These are phyloP conservation scores for Pythium graminicola DNA, from an alignment of 352 stramenopile species.

Conservation along the genomic window DNA sequence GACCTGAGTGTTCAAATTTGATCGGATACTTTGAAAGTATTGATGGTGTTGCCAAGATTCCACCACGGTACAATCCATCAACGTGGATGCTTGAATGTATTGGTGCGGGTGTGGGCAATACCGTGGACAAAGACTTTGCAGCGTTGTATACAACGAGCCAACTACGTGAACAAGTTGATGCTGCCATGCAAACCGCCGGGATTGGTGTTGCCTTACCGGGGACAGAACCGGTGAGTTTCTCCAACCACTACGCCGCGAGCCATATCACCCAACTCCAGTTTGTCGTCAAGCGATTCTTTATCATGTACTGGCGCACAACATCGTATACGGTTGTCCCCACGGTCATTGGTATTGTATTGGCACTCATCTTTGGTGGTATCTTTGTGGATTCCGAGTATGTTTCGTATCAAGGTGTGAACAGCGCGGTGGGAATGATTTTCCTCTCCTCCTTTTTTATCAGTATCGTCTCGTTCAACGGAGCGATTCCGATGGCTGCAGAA, in stretches of 20 bases:
- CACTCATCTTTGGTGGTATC: constrained; percentile 52
- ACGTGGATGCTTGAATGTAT: constrained; percentile 35
- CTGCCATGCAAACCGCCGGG: not conserved
- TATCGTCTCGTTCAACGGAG: constrained; percentile 54
- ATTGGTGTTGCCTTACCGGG: not conserved
- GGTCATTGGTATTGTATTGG: constrained; percentile 42
- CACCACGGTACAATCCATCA: constrained; percentile 26
- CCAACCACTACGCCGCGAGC: constrained; percentile 9
- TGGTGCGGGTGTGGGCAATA: constrained; percentile 20
- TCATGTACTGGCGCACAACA: constrained; percentile 31
- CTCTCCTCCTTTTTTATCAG: constrained; percentile 57
- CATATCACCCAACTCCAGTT: constrained; percentile 20
- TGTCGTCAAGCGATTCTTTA: constrained; percentile 13
- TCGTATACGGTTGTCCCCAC: constrained; percentile 62
- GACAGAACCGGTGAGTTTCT: constrained; percentile 10
- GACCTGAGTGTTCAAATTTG: not conserved
- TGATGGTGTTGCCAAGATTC: not conserved
- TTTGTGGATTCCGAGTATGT: constrained; percentile 30
- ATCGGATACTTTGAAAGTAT: constrained; percentile 7
- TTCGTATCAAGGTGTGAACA: constrained; percentile 26
- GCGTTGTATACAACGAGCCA: constrained; percentile 8
- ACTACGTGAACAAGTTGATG: constrained; percentile 5
- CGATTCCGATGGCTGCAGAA: constrained; percentile 52
- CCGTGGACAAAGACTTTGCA: constrained; percentile 11
- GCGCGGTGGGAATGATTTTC: constrained; percentile 62